Evolutionary conservation across 1,284 basidiomycete genomes (phyloP), one percentile per base, ranked within the genome.

Genomic region (Cutaneotrichosporon cavernicola): DNA sequence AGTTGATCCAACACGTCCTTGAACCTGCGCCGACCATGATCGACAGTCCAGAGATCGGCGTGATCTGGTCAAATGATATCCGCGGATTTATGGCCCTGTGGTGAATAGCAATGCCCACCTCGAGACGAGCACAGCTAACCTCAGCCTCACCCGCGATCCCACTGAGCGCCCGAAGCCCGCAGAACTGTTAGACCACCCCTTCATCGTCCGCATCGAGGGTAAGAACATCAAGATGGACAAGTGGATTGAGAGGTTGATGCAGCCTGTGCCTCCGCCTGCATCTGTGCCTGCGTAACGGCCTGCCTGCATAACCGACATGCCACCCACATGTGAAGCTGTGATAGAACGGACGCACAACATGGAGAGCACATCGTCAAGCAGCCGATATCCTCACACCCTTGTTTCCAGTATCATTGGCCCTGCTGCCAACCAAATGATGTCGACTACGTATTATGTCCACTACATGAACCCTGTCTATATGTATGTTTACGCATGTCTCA

Each of bases 1-100:
- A 99, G 76, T 83, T 99, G 58, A 87, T 99, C 81, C 90, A 91
- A 80, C 89, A 94, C 76, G 95, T 98, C 71, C 90, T 93, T 26
- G 86, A 88, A 61, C 83, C 96, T 87, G 91, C 91, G 30, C 88
- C 77, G 81, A 88, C 78, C 86, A 92, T 83, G 87, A 89, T 82
- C 30, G 84, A 86, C 67, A 74, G 85, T 60, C 80, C 80, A 5
- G 70, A 73, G 6, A 73, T 81, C 11, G 83, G 84, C 69, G 78
- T 85, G 59, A 76, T 80, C 32, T 99, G 95, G 91, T 89, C 88
- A 60, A 84, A 88, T 51, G 87, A 88, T 22, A 92, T 98, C 86
- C 94, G 96, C 77, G 90, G 94, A 71, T 98, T 99, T 77, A 89
- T 98, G 80, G 88, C 86, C 75, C 84, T 88, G 71, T 90, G 92